Conservation (phyloP, 192 early-diverging fungal species). For the Mycoemilia scoparia region DNA sequence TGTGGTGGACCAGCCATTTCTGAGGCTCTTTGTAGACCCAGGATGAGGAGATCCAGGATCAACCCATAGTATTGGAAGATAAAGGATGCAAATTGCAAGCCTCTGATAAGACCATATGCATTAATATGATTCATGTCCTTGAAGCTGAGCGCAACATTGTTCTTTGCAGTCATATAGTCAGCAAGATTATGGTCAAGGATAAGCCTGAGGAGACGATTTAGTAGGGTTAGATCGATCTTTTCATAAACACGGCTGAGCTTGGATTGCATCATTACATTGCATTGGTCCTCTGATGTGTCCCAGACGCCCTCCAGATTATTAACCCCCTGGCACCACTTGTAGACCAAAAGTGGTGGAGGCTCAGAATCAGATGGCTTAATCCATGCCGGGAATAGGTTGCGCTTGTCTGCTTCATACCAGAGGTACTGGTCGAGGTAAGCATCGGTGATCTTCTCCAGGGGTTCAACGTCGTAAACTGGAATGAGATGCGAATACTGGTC, state of each 20-base stretch:
- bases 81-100: constrained; percentile 93
- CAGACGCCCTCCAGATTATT: constrained; percentile 95
- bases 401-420: constrained; percentile 98
- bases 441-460: constrained; percentile 99
- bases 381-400: constrained; percentile 96
- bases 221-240: constrained; percentile 92
- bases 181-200: constrained; percentile 98
- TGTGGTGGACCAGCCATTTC: constrained; percentile 93
- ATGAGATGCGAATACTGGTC: constrained; percentile 93
- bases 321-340: constrained; percentile 96
- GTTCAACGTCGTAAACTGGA: constrained; percentile 94
- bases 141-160: constrained; percentile 93
- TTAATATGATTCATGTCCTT: constrained; percentile 99
- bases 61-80: constrained; percentile 99
- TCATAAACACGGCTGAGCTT: constrained; percentile 81
- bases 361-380: constrained; percentile 96
- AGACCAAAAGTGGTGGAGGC: constrained; percentile 88
- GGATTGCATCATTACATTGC: constrained; percentile 94
- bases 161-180: constrained; percentile 99
- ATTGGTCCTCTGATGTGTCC: constrained; percentile 78
- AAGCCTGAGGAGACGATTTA: constrained; percentile 81
- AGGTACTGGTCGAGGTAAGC: constrained; percentile 98
- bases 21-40: constrained; percentile 82
- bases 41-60: constrained; percentile 82
- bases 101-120: constrained; percentile 88